Evolutionary conservation across 768 basidiomycete species (phyloP).

Genomic region (Russula dissimulans): DNA sequence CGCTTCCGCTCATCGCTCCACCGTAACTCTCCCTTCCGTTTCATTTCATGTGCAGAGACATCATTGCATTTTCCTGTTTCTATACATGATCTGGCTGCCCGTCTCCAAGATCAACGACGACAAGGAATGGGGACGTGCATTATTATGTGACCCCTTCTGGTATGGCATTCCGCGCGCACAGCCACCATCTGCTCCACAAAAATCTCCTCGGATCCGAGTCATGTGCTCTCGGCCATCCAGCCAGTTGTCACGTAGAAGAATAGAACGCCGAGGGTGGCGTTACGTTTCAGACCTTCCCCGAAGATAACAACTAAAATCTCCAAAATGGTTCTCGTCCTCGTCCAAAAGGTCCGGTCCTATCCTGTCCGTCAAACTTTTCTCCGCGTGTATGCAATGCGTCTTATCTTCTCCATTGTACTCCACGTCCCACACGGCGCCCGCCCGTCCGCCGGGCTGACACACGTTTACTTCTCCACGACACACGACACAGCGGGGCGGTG

Average conservation of each 20-base stretch:
- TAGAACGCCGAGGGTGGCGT: not conserved
- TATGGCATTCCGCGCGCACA: not conserved
- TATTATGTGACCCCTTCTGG: not conserved
- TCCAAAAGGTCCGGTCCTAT: too few species aligned
- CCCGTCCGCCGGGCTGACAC: not conserved
- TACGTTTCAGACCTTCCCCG: too few species aligned
- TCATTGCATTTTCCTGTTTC: not conserved
- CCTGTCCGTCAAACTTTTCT: not conserved
- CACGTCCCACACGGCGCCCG: not conserved
- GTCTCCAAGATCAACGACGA: not conserved
- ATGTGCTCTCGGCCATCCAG: not conserved
- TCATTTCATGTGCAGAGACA: not conserved
- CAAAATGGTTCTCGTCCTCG: too few species aligned
- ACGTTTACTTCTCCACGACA: too few species aligned
- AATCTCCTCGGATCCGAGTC: not conserved
- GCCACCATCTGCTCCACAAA: not conserved
- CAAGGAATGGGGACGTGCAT: not conserved
- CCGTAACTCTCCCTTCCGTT: not conserved
- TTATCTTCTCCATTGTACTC: not conserved
- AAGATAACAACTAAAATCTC: too few species aligned
- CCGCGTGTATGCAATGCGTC: not conserved
- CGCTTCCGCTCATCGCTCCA: slow-evolving; percentile 3
- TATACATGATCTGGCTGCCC: not conserved
- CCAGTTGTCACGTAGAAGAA: not conserved
- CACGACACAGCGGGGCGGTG: slow-evolving; percentile 14